Evolutionary conservation across 2,329 filamentous ascomycete genomes (phyloP).

Genomic region (Aspergillus neotritici): DNA sequence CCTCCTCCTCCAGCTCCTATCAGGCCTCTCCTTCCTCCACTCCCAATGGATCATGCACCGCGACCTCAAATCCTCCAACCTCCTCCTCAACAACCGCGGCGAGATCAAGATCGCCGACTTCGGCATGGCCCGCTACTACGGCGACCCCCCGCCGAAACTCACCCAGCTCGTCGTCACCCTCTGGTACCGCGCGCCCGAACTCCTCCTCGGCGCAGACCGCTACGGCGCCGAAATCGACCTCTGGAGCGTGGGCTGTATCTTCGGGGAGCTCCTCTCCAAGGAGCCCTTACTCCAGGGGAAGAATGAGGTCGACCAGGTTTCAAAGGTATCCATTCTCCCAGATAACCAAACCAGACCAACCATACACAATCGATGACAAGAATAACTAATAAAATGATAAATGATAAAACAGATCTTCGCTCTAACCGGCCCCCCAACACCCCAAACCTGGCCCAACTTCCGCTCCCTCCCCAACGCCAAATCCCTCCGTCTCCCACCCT

Average conservation of each 20-base stretch:
- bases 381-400: too few species aligned
- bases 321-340: slow-evolving; percentile 45
- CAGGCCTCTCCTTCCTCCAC: slow-evolving; percentile 80
- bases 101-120: slow-evolving; percentile 96
- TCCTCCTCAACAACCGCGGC: slow-evolving; percentile 91
- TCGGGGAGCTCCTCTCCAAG: slow-evolving; percentile 80
- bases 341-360: too few species aligned
- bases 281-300: slow-evolving; percentile 79
- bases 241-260: slow-evolving; percentile 95
- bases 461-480: slow-evolving; percentile 80
- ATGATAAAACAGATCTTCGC: slow-evolving; percentile 61
- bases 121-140: slow-evolving; percentile 90
- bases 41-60: slow-evolving; percentile 85
- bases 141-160: slow-evolving; percentile 69
- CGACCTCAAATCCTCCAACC: slow-evolving; percentile 88
- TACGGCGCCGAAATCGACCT: slow-evolving; percentile 81
- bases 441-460: slow-evolving; percentile 80
- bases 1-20: slow-evolving; percentile 73
- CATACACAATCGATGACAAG: not conserved
- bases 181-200: slow-evolving; percentile 91
- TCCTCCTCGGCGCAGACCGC: slow-evolving; percentile 70
- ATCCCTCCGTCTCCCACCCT: slow-evolving; percentile 62
- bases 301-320: slow-evolving; percentile 88
- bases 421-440: slow-evolving; percentile 78
- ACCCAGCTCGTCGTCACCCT: slow-evolving; percentile 93